Evolutionary conservation across 192 early-diverging fungal species (phyloP), one percentile per base, ranked within the genome.

Genomic region (Geranomyces variabilis): DNA sequence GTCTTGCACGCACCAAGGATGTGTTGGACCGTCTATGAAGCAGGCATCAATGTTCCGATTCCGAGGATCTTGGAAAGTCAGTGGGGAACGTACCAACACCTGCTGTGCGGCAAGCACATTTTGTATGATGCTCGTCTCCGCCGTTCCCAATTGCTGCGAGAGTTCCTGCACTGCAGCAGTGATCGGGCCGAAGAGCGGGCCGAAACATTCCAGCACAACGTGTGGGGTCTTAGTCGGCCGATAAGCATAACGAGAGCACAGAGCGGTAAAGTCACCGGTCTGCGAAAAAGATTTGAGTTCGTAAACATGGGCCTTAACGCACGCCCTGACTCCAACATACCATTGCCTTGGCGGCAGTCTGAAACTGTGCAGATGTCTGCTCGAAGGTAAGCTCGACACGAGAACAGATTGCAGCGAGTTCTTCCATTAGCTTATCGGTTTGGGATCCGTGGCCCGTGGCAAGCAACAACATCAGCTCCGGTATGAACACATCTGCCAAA

Each of bases 31-130:
- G 58, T 36, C 51, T 53, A 17, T 29, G 10, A 21, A 26, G 60
- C 60, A 31, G 30, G 31, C 10, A 7, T 12, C 8, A 17, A 29
- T 19, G 19, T 30, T 24, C 24, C 13, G 10, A 1, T 57, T 30
- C 26, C n/a, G 15, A 53, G 17, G 7, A 14, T 62, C 7, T 29
- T 26, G 30, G 60, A 29, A 22, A 8, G n/a, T 12, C 12, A 30
- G 30, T 13, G 28, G 0, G n/a, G 10, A 31, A 8, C 60, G n/a
- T 62, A 62, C 60, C 60, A 34, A 43, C 4, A 70, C 44, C 29
- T 70, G 55, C 24, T 70, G 59, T 3, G 61, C 69, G 19, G 30
- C 44, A 8, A 70, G 44, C 19, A 62, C 69, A 28, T 70, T 70
- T 9, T 45, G 58, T 22, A 67, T 55, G 31, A 67, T 55, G 6